These are phyloP conservation scores for Saccharomyces hybrid DNA, from an alignment of 1,139 yeast genomes.

Conservation along the genomic window DNA sequence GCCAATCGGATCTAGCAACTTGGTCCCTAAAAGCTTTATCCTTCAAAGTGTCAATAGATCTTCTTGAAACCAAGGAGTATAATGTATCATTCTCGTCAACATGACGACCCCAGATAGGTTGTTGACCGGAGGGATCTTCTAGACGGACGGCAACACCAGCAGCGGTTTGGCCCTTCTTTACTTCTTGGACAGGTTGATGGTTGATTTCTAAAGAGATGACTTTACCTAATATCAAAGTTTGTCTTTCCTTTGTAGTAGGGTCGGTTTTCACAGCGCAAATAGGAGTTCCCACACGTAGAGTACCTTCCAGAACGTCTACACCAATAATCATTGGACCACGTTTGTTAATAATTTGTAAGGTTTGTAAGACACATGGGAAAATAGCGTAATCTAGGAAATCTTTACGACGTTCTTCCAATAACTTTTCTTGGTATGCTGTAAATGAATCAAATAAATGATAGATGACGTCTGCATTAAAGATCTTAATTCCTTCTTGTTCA, in stretches of 20 bases:
- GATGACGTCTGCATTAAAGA: slow-evolving; percentile 92
- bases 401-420: slow-evolving; percentile 83
- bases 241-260: slow-evolving; percentile 73
- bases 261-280: slow-evolving; percentile 88
- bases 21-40: slow-evolving; percentile 95
- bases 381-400: slow-evolving; percentile 84
- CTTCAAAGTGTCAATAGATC: slow-evolving; percentile 91
- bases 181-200: slow-evolving; percentile 71
- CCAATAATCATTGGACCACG: slow-evolving; percentile 99
- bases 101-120: slow-evolving; percentile 99
- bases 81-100: slow-evolving; percentile 86
- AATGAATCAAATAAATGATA: slow-evolving; percentile 94
- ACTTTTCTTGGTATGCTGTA: slow-evolving; percentile 81
- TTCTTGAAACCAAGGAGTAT: slow-evolving; percentile 81
- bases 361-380: slow-evolving; percentile 91
- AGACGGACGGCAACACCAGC: slow-evolving; percentile 99
- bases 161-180: slow-evolving; percentile 89
- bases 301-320: slow-evolving; percentile 92
- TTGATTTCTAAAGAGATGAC: slow-evolving; percentile 88
- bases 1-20: slow-evolving; percentile 93
- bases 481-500: slow-evolving; percentile 79
- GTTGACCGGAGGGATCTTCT: slow-evolving; percentile 84
- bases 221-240: slow-evolving; percentile 68
- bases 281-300: slow-evolving; percentile 86
- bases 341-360: slow-evolving; percentile 93